Percentiles rank a stretch among this genome's conserved stretches.
These are phyloP conservation scores for Amanita muscaria DNA, from an alignment of 768 basidiomycete genomes.

Conservation along the genomic window DNA sequence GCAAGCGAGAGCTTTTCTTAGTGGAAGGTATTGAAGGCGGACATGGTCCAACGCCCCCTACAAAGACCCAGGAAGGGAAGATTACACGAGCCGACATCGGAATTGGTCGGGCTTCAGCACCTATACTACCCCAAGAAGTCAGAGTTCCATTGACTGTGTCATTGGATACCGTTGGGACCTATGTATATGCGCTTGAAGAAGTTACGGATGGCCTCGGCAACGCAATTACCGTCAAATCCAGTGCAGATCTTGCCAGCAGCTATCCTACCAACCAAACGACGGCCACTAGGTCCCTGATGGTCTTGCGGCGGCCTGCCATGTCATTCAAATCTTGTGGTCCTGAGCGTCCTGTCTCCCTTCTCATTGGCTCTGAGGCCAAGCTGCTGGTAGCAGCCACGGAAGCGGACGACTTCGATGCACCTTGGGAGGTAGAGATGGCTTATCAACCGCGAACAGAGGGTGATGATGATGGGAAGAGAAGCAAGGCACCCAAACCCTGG, in stretches of 20 bases:
- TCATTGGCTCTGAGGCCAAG: slow-evolving; percentile 58
- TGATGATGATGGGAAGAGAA: slow-evolving; percentile 25
- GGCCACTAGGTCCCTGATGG: slow-evolving; percentile 51
- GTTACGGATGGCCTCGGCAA: slow-evolving; percentile 83
- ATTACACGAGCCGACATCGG: slow-evolving; percentile 2
- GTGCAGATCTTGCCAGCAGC: slow-evolving; percentile 14
- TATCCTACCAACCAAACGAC: slow-evolving; percentile 30
- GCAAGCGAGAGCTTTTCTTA: slow-evolving; percentile 57
- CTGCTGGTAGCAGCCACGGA: slow-evolving; percentile 46
- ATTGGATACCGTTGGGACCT: slow-evolving; percentile 53
- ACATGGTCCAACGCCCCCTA: slow-evolving; percentile 25
- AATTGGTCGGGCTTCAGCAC: slow-evolving; percentile 7
- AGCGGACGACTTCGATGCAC: slow-evolving; percentile 53
- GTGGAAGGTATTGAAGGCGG: slow-evolving; percentile 79
- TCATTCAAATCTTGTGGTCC: slow-evolving; percentile 69
- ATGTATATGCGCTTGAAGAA: slow-evolving; percentile 70
- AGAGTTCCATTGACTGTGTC: slow-evolving; percentile 62
- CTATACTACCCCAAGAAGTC: slow-evolving; percentile 42
- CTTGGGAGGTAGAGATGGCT: slow-evolving; percentile 56
- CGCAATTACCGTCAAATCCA: slow-evolving; percentile 39
- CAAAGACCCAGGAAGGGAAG: slow-evolving; percentile 10
- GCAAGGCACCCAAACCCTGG: slow-evolving; percentile 49
- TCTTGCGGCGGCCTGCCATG: slow-evolving; percentile 62
- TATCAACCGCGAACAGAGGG: slow-evolving; percentile 43
- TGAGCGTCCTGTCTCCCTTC: slow-evolving; percentile 59